A percentile compares a stretch with the other conserved stretches of the same genome.
Evolutionary conservation across 2,329 filamentous ascomycete genomes (phyloP).

Genomic region (Corinectria fuckeliana): DNA sequence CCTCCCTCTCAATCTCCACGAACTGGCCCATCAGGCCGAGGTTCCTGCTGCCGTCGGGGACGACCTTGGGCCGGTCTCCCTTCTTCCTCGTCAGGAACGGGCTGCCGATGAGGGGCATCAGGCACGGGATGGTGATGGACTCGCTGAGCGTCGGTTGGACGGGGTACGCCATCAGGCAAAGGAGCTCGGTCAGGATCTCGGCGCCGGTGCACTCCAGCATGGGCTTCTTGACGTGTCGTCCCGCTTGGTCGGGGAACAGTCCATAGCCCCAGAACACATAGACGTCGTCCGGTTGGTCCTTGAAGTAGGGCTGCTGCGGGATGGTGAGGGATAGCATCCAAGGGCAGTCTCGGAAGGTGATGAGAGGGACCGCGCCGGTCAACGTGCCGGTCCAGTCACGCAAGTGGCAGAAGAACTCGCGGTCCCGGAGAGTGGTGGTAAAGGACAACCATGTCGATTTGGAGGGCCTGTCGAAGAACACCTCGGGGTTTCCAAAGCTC

Average conservation of each 20-base stretch:
- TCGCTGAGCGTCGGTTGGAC: slow-evolving; percentile 31
- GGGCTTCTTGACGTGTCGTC: slow-evolving; percentile 32
- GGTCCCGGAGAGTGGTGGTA: slow-evolving; percentile 32
- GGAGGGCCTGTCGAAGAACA: slow-evolving; percentile 37
- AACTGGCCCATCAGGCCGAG: slow-evolving; percentile 38
- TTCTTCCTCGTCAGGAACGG: slow-evolving; percentile 35
- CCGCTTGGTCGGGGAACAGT: slow-evolving; percentile 34
- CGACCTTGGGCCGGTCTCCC: slow-evolving; percentile 34
- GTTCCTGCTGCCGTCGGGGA: slow-evolving; percentile 34
- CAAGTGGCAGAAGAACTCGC: slow-evolving; percentile 31
- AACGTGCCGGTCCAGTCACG: slow-evolving; percentile 33
- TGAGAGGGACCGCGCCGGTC: slow-evolving; percentile 30
- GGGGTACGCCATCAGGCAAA: slow-evolving; percentile 34
- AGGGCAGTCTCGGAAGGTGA: slow-evolving; percentile 37
- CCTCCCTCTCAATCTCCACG: slow-evolving; percentile 36
- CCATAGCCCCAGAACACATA: slow-evolving; percentile 39
- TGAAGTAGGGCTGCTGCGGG: slow-evolving; percentile 33
- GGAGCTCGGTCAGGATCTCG: slow-evolving; percentile 36
- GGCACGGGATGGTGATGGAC: slow-evolving; percentile 32
- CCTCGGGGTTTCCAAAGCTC: slow-evolving; percentile 35
- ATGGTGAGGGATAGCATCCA: slow-evolving; percentile 38
- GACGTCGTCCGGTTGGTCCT: slow-evolving; percentile 31
- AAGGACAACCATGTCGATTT: slow-evolving; percentile 39
- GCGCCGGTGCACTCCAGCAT: slow-evolving; percentile 37
- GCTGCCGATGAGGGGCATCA: slow-evolving; percentile 37